Evolutionary conservation across 352 stramenopile species (phyloP).

Genomic region (Phytophthora boehmeriae): DNA sequence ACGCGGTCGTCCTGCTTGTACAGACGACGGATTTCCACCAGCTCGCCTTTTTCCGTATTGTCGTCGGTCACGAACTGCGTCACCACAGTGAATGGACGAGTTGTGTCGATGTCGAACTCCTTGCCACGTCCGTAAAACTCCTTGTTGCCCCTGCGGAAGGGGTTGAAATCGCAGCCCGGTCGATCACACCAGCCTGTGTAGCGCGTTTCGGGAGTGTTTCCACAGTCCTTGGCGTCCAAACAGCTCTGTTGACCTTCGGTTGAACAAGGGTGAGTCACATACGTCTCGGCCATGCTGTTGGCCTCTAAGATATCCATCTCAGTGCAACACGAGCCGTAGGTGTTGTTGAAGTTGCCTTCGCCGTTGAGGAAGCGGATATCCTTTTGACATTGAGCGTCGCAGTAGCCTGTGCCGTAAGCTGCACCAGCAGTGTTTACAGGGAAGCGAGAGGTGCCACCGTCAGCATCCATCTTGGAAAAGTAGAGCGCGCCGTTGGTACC

Average conservation of each 20-base stretch:
- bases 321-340: conserved; percentile 55
- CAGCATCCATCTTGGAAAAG: conserved; percentile 57
- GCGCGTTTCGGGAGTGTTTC: conserved; percentile 26
- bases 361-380: conserved; percentile 63
- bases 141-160: conserved; percentile 53
- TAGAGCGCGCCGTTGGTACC: conserved; percentile 61
- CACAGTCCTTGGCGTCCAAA: conserved; percentile 30
- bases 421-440: conserved; percentile 46
- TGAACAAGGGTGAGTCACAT: conserved; percentile 49
- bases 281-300: conserved; percentile 42
- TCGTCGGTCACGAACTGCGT: conserved; percentile 63
- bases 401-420: conserved; percentile 57
- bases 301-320: conserved; percentile 61
- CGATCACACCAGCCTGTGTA: conserved; percentile 61
- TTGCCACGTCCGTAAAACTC: conserved; percentile 50
- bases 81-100: conserved; percentile 51
- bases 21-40: conserved; percentile 56
- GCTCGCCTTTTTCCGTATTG: conserved; percentile 37
- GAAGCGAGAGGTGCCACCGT: conserved; percentile 41
- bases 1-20: conserved; percentile 50
- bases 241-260: conserved; percentile 30
- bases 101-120: conserved; percentile 51
- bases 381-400: conserved; percentile 54
- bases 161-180: conserved; percentile 59
- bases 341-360: conserved; percentile 46